phyloP scores from a whole-genome alignment of 345 rosid species.

The Leavenworthia alabamica region DNA sequence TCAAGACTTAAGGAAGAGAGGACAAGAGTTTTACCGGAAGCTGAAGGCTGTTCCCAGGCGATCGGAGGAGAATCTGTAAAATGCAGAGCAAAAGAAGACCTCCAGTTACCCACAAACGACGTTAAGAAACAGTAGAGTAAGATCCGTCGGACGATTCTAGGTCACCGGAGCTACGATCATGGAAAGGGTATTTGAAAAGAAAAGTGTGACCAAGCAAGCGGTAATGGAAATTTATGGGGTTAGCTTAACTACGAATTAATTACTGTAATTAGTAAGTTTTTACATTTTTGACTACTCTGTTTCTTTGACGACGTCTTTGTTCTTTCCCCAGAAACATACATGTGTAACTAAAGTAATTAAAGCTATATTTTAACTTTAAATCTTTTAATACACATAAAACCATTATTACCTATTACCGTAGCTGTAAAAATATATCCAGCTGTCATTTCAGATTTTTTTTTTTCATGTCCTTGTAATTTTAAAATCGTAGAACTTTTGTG shows the following conservation, averaged over 20 bases:
- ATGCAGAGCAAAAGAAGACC: neutral
- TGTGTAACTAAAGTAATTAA: neutral
- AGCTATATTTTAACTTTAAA: neutral
- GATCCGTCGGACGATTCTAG: constrained; percentile 4
- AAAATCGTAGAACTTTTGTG: no score
- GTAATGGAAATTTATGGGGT: constrained; percentile 12
- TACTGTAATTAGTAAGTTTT: constrained; percentile 25
- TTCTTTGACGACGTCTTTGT: neutral
- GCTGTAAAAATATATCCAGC: no score
- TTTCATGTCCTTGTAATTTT: neutral
- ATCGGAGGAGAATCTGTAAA: neutral
- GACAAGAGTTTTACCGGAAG: neutral
- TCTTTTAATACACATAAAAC: neutral
- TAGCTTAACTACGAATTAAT: constrained; percentile 9
- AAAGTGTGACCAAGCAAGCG: neutral
- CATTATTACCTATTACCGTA: no score
- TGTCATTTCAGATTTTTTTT: neutral
- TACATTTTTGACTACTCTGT: neutral
- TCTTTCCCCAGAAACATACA: neutral
- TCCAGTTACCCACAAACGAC: neutral
- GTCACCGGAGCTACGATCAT: neutral
- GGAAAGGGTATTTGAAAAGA: neutral
- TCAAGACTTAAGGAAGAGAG: neutral
- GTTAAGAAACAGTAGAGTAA: neutral
- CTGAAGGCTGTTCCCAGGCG: neutral